A percentile compares a stretch with the other conserved stretches of the same genome.
phyloP scores from a whole-genome alignment of 371 early-diverging fungal species.

The Globomyces sp. region DNA sequence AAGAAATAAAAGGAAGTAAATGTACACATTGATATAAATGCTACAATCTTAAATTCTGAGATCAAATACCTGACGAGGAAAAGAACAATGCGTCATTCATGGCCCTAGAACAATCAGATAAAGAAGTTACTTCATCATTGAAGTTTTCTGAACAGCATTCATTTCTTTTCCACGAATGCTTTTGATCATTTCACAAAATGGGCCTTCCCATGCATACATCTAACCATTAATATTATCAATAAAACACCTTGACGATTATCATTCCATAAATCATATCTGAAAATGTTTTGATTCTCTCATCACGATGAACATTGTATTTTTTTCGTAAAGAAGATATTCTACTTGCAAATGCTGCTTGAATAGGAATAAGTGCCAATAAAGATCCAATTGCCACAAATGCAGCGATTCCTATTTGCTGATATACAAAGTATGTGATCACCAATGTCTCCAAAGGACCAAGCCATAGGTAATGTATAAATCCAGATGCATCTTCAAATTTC shows the following conservation, averaged over 20 bases:
- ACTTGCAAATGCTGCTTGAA: conserved; percentile 40
- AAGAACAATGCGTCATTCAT: conserved; percentile 45
- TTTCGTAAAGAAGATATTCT: conserved; percentile 38
- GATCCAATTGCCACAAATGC: conserved; percentile 37
- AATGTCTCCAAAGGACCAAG: conserved; percentile 45
- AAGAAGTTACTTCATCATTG: conserved; percentile 21
- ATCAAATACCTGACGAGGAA: conserved; percentile 27
- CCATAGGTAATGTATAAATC: conserved; percentile 39
- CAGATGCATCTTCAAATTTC: conserved; percentile 47
- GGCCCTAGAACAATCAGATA: conserved; percentile 3
- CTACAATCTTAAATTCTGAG: conserved; percentile 13
- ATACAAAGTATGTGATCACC: conserved; percentile 37
- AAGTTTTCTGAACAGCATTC: conserved; percentile 26
- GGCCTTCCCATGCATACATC: conserved; percentile 51
- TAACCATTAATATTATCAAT: conserved; percentile 18
- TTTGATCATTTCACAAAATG: conserved; percentile 32
- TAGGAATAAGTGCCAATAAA: conserved; percentile 39
- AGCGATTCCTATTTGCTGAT: conserved; percentile 34
- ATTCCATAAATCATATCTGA: conserved; percentile 49
- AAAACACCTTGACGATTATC: conserved; percentile 41
- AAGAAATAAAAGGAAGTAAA: conserved; percentile 32
- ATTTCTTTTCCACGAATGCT: conserved; percentile 39
- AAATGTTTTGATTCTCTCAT: conserved; percentile 47
- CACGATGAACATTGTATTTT: conserved; percentile 33
- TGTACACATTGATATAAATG: conserved; percentile 24